Evolutionary conservation across 78 protist species (phyloP).

Genomic region (Dictyostelium capitatum): DNA sequence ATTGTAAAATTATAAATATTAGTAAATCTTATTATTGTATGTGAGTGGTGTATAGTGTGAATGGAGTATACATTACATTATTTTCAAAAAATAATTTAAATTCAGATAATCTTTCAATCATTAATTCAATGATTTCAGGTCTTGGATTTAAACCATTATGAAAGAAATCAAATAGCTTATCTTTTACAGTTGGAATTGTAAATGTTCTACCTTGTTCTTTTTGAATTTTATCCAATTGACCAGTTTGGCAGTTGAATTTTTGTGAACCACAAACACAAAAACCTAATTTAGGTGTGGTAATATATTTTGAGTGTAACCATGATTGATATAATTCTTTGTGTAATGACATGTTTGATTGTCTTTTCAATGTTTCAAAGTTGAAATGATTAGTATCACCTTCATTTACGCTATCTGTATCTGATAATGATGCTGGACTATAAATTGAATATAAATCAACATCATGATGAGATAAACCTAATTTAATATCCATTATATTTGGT

Average conservation of each 20-base stretch:
- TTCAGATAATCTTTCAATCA: neutral
- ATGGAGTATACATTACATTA: slow-evolving; percentile 42
- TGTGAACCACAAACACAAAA: slow-evolving; percentile 72
- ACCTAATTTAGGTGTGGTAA: slow-evolving; percentile 57
- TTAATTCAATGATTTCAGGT: neutral
- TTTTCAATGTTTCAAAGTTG: neutral
- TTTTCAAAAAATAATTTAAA: slow-evolving; percentile 72
- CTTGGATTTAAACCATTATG: neutral
- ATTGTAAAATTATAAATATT: neutral
- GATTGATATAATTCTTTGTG: slow-evolving; percentile 1
- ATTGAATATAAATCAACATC: slow-evolving; percentile 32
- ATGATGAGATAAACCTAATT: slow-evolving; percentile 63
- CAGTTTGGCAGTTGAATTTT: neutral
- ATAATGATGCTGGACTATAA: neutral
- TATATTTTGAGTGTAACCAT: slow-evolving; percentile 61
- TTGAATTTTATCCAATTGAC: slow-evolving; percentile 20
- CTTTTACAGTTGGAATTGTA: neutral
- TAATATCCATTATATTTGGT: slow-evolving; percentile 69
- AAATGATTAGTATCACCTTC: neutral
- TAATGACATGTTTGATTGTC: neutral
- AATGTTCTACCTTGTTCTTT: slow-evolving; percentile 70
- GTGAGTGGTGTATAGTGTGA: neutral
- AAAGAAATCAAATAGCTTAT: slow-evolving; percentile 43
- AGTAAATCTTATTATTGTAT: neutral
- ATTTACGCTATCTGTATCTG: neutral